Evolutionary conservation across 2,329 filamentous ascomycete genomes (phyloP).

Genomic region (Cladophialophora carrionii): DNA sequence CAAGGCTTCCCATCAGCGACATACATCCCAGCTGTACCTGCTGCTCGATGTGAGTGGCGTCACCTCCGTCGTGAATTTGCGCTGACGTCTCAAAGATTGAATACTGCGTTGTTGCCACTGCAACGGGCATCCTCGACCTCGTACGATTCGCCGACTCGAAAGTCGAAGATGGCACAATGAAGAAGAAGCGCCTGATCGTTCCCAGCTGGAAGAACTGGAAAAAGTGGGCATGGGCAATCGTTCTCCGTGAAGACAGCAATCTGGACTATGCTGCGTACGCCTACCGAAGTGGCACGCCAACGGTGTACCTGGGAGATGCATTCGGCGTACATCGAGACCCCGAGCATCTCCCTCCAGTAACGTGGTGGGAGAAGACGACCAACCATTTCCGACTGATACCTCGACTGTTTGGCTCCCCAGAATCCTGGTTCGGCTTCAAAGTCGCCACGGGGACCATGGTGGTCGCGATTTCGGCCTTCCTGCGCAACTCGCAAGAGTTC

Average conservation of each 20-base stretch:
- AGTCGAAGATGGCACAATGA: slow-evolving; percentile 65
- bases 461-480: slow-evolving; percentile 68
- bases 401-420: slow-evolving; percentile 66
- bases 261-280: slow-evolving; percentile 58
- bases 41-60: slow-evolving; percentile 36
- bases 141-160: slow-evolving; percentile 69
- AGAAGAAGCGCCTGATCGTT: slow-evolving; percentile 64
- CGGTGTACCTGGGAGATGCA: slow-evolving; percentile 66
- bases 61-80: slow-evolving; percentile 54
- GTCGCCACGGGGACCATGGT: slow-evolving; percentile 74
- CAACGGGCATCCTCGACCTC: slow-evolving; percentile 64
- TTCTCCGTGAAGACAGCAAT: slow-evolving; percentile 56
- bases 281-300: slow-evolving; percentile 49
- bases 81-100: slow-evolving; percentile 67
- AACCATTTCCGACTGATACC: slow-evolving; percentile 64
- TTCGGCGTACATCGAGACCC: slow-evolving; percentile 61
- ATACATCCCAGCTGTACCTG: slow-evolving; percentile 34
- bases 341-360: slow-evolving; percentile 70
- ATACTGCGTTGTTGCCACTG: slow-evolving; percentile 64
- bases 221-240: slow-evolving; percentile 65
- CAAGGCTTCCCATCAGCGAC: slow-evolving; percentile 38
- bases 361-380: slow-evolving; percentile 63
- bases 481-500: slow-evolving; percentile 66
- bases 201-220: slow-evolving; percentile 64
- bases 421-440: slow-evolving; percentile 72